These are phyloP conservation scores for Fraxinus quadrangulata DNA, from an alignment of 257 asterid species.

Conservation along the genomic window DNA sequence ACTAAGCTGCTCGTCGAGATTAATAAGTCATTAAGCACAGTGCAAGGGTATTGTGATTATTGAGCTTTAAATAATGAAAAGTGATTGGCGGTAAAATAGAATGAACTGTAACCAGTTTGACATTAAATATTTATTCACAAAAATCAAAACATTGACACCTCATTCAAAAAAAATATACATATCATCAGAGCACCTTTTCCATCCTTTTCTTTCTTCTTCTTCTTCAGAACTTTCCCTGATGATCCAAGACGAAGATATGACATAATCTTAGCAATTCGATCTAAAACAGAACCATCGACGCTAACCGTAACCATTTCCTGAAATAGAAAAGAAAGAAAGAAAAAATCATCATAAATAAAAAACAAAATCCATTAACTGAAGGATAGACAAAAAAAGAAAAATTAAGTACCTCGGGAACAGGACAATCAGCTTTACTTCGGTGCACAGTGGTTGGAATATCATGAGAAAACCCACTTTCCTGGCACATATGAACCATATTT, in stretches of 20 bases:
- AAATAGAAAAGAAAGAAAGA: constrained; percentile 20
- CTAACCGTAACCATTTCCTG: constrained; percentile 98
- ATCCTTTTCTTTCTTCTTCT: constrained; percentile 94
- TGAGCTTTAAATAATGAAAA: background rate
- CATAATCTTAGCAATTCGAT: constrained; percentile 95
- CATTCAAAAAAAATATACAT: constrained; percentile 7
- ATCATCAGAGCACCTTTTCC: constrained; percentile 58
- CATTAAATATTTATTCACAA: background rate
- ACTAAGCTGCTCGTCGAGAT: background rate
- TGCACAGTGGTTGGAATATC: constrained; percentile 98
- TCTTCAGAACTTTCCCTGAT: constrained; percentile 95
- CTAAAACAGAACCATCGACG: constrained; percentile 95
- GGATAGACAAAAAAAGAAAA: background rate
- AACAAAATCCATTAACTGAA: background rate
- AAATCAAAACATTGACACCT: constrained; percentile 18
- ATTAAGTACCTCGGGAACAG: constrained; percentile 80
- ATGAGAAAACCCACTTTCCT: constrained; percentile 85
- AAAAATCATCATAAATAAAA: constrained; percentile 15
- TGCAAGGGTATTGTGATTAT: background rate
- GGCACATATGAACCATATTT: constrained; percentile 29
- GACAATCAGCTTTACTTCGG: constrained; percentile 98
- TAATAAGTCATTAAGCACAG: background rate
- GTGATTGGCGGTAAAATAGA: constrained; percentile 13
- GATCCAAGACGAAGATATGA: constrained; percentile 99
- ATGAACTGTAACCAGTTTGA: constrained; percentile 8